These are phyloP conservation scores for Favolaschia claudopus DNA, from an alignment of 768 basidiomycete genomes.

Conservation along the genomic window DNA sequence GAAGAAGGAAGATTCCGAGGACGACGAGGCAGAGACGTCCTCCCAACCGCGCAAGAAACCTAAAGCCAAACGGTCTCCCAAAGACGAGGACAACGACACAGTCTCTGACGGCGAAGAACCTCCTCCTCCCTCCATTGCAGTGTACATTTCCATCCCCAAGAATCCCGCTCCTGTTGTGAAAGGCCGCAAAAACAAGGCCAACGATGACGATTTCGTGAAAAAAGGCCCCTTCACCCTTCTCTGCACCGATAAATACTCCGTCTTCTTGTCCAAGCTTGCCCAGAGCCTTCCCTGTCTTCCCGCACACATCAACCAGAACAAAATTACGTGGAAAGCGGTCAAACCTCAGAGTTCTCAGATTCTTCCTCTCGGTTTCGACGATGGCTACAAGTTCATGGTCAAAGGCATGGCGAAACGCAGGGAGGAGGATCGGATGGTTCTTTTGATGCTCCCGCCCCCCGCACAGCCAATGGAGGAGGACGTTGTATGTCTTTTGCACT, in stretches of 20 bases:
- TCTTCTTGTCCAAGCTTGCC: neutral
- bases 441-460: too few species aligned
- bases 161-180: neutral
- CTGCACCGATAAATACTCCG: neutral
- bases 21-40: neutral
- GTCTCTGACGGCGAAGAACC: neutral
- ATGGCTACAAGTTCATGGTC: neutral
- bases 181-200: neutral
- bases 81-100: neutral
- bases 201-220: neutral
- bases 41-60: neutral
- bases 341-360: neutral
- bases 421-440: too few species aligned
- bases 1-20: neutral
- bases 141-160: neutral
- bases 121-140: too few species aligned
- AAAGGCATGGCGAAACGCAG: too few species aligned
- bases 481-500: too few species aligned
- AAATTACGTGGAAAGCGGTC: neutral
- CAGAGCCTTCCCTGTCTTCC: neutral
- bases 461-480: too few species aligned
- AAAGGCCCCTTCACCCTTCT: neutral
- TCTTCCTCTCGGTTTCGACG: neutral
- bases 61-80: neutral
- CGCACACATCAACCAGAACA: neutral